Evolutionary conservation across 2,329 filamentous ascomycete species (phyloP).

Genomic region (Nigrospora osmanthi): DNA sequence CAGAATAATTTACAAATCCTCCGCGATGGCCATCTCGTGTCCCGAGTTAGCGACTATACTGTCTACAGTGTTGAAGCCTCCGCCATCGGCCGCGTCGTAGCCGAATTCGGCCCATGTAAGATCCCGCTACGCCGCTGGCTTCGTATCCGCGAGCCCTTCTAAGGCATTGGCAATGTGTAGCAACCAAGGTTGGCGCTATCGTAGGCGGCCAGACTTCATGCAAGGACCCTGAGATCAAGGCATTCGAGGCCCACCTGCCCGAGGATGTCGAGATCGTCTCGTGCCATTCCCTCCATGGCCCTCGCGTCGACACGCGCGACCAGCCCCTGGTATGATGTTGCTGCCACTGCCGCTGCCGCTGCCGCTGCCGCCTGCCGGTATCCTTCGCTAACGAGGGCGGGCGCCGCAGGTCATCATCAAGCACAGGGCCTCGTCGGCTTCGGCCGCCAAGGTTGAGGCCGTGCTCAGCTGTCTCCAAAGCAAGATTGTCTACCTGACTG

Average conservation of each 20-base stretch:
- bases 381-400: neutral
- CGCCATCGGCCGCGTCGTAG: conserved; percentile 79
- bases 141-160: neutral
- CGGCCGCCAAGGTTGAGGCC: conserved; percentile 69
- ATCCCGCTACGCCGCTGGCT: conserved; percentile 6
- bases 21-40: conserved; percentile 91
- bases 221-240: conserved; percentile 91
- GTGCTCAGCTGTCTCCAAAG: conserved; percentile 79
- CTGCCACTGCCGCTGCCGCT: too few relatives aligned
- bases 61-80: conserved; percentile 98
- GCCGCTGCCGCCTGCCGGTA: neutral
- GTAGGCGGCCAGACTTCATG: conserved; percentile 97
- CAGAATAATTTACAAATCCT: conserved; percentile 84
- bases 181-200: conserved; percentile 89
- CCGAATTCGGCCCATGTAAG: conserved; percentile 87
- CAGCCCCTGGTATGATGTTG: conserved; percentile 68
- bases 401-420: conserved; percentile 67
- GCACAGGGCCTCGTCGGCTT: conserved; percentile 74
- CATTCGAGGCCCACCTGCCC: conserved; percentile 85
- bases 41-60: conserved; percentile 94
- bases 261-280: conserved; percentile 87
- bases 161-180: conserved; percentile 34
- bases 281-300: conserved; percentile 93
- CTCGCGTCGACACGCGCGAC: conserved; percentile 76
- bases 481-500: conserved; percentile 80